Percentiles rank a stretch among this genome's conserved stretches.
Evolutionary conservation across 208 protist genomes (phyloP).

Genomic region (Wallacemonas sp.): DNA sequence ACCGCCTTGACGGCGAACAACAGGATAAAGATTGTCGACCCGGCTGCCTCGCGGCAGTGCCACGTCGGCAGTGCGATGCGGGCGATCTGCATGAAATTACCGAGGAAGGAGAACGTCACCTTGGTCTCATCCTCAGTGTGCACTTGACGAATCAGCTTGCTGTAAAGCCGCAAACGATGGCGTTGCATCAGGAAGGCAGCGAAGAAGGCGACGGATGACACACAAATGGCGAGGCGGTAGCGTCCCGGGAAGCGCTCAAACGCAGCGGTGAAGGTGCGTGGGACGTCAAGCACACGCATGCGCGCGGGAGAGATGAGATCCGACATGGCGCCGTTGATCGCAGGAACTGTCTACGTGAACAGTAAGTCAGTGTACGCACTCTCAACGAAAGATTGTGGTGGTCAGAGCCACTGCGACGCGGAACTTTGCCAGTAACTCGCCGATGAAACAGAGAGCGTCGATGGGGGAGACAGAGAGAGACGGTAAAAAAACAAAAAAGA

Average conservation of each 20-base stretch:
- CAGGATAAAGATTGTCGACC: slow-evolving; percentile 70
- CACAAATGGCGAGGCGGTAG: slow-evolving; percentile 12
- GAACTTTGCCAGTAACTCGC: too few relatives aligned
- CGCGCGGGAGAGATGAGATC: not conserved
- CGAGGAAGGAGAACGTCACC: slow-evolving; percentile 49
- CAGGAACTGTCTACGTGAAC: too few relatives aligned
- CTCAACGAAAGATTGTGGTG: too few relatives aligned
- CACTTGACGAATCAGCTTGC: slow-evolving; percentile 33
- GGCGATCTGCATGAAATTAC: slow-evolving; percentile 62
- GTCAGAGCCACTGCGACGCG: too few relatives aligned
- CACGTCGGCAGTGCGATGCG: slow-evolving; percentile 72
- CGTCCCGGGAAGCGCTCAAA: not conserved
- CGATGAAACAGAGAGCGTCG: too few relatives aligned
- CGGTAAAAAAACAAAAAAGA: not conserved
- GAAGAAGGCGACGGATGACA: slow-evolving; percentile 22
- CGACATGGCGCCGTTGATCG: not conserved
- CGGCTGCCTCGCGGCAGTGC: slow-evolving; percentile 64
- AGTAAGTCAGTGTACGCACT: too few relatives aligned
- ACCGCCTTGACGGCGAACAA: slow-evolving; percentile 83
- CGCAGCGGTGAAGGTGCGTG: not conserved
- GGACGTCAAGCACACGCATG: not conserved
- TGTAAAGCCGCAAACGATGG: slow-evolving; percentile 41
- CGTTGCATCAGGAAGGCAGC: slow-evolving; percentile 45
- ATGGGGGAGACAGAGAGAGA: not conserved
- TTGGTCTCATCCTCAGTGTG: slow-evolving; percentile 67